A percentile compares a stretch with the other conserved stretches of the same genome.
Evolutionary conservation across 225 moss, liverwort and hornwort genomes (phyloP).

Genomic region (Neckera pumila): DNA sequence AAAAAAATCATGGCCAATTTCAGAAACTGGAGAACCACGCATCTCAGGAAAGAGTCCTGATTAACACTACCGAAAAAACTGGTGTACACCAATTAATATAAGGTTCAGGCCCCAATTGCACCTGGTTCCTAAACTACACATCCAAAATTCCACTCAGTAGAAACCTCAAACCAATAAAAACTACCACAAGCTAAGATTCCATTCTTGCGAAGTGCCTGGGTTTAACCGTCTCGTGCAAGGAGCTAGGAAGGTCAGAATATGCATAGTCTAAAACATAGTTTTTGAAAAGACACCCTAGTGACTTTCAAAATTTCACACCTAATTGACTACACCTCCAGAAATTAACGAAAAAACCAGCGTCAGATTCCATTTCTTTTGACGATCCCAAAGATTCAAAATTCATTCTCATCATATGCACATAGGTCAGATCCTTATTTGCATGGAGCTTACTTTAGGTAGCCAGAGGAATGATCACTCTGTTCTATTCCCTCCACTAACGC

Average conservation of each 20-base stretch:
- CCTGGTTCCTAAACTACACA: background rate
- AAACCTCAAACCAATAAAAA: background rate
- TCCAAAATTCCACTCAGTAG: background rate
- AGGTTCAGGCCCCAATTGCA: background rate
- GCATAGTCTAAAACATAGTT: background rate
- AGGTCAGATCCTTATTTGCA: background rate
- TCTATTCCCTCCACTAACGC: background rate
- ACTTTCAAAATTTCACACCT: background rate
- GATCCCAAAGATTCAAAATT: background rate
- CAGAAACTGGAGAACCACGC: background rate
- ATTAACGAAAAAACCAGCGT: background rate
- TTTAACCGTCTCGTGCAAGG: background rate
- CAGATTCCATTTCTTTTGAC: background rate
- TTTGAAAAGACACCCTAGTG: background rate
- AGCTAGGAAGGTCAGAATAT: background rate
- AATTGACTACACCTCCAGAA: background rate
- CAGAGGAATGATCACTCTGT: background rate
- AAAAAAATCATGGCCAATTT: background rate
- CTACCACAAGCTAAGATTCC: background rate
- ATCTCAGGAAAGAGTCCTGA: background rate
- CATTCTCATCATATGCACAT: background rate
- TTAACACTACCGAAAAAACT: background rate
- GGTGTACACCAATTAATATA: background rate
- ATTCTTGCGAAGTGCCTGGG: background rate
- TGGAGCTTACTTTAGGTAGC: background rate